Evolutionary conservation across 2,329 filamentous ascomycete genomes (phyloP).

Genomic region (Biscogniauxia mediterranea): DNA sequence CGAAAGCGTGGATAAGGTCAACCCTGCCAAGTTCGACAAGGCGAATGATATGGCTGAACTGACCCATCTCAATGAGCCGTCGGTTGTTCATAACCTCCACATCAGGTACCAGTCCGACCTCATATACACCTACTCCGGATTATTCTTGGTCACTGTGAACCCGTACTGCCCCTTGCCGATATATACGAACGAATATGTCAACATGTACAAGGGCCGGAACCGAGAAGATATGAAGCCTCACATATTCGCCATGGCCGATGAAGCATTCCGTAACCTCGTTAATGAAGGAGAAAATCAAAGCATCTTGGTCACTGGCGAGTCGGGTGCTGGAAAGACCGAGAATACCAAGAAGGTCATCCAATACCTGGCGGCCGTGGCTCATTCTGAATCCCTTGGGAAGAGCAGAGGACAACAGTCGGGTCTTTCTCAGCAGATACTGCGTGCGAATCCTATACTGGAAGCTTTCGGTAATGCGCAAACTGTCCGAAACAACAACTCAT

Average conservation of each 20-base stretch:
- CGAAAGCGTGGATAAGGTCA: constrained; percentile 96
- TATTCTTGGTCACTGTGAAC: constrained; percentile 96
- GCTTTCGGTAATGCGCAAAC: constrained; percentile 98
- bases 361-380: constrained; percentile 91
- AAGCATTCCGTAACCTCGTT: constrained; percentile 92
- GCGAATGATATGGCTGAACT: constrained; percentile 99
- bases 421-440: constrained; percentile 91
- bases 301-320: constrained; percentile 96
- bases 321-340: constrained; percentile 95
- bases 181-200: constrained; percentile 94
- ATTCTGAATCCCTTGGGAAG: constrained; percentile 70
- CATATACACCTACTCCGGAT: constrained; percentile 96
- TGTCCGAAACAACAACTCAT: constrained; percentile 97
- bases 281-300: constrained; percentile 96
- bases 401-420: constrained; percentile 68
- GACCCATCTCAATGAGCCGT: constrained; percentile 95
- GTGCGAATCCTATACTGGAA: constrained; percentile 95
- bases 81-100: constrained; percentile 94
- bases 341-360: constrained; percentile 99
- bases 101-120: constrained; percentile 93
- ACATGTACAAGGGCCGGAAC: constrained; percentile 92
- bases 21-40: constrained; percentile 99
- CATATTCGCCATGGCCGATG: constrained; percentile 96
- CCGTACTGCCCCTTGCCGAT: constrained; percentile 94
- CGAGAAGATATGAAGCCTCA: constrained; percentile 95